Evolutionary conservation across 192 early-diverging fungal genomes (phyloP).

Genomic region (Entomortierella lignicola): DNA sequence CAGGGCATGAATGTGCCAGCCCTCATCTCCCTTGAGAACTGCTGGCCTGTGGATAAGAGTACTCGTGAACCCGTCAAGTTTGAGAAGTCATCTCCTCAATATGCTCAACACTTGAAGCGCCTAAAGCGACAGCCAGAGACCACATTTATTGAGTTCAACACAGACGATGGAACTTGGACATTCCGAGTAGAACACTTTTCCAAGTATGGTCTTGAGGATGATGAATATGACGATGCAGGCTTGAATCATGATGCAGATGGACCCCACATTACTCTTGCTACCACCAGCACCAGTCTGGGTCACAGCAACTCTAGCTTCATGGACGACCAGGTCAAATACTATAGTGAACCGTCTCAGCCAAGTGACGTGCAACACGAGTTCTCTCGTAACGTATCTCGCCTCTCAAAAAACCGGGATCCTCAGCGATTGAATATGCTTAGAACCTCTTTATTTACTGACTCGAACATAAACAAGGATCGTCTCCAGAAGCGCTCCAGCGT

Average conservation of each 20-base stretch:
- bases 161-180: slow-evolving; percentile 85
- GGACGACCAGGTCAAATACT: not conserved
- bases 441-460: slow-evolving; percentile 22
- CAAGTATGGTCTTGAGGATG: slow-evolving; percentile 82
- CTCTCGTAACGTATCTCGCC: not conserved
- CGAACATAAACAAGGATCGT: slow-evolving; percentile 7
- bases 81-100: slow-evolving; percentile 75
- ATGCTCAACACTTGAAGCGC: slow-evolving; percentile 74
- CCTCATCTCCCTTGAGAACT: slow-evolving; percentile 76
- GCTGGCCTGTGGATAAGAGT: slow-evolving; percentile 87
- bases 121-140: slow-evolving; percentile 81
- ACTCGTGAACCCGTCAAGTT: slow-evolving; percentile 72
- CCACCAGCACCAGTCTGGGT: slow-evolving; percentile 1
- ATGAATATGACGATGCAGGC: slow-evolving; percentile 67
- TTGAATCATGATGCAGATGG: slow-evolving; percentile 22
- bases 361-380: not conserved
- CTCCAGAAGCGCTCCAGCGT: slow-evolving; percentile 28
- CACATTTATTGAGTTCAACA: slow-evolving; percentile 79
- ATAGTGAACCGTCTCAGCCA: not conserved
- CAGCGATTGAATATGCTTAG: slow-evolving; percentile 45
- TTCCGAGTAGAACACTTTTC: slow-evolving; percentile 92
- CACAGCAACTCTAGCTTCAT: not conserved
- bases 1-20: slow-evolving; percentile 91
- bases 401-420: slow-evolving; percentile 23
- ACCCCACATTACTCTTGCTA: not conserved